Evolutionary conservation across 257 asterid species (phyloP), one percentile per base, ranked within the genome.

Genomic region (Marsdenia floribunda): DNA sequence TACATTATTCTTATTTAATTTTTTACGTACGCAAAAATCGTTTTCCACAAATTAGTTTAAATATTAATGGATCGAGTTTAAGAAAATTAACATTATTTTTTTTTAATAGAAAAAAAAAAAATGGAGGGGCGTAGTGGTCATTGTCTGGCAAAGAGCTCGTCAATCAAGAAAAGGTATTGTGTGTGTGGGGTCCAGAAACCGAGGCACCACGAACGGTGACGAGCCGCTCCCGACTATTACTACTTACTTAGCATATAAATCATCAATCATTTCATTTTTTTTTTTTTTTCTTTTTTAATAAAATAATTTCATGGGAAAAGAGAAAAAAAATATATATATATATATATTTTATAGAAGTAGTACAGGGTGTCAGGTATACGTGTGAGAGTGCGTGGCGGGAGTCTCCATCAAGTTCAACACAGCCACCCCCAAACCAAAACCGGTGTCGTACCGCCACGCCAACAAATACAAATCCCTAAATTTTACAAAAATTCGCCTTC

Each of bases 161-260:
- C 16, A 5, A n/a, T 35, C 52, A n/a, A 47, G 33, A 38, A 9
- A 53, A 37, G n/a, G n/a, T n/a, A n/a, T 14, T 22, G n/a, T 15
- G 10, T 29, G 53, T 26, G 33, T 38, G 38, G 78, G 79, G 29
- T 53, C 82, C 79, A 42, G 3, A 40, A 67, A 1, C 54, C 69
- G 52, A 82, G 72, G 80, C 82, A 72, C 82, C 70, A 75, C 60
- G 71, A 78, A 57, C 82, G 86, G 86, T 79, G 76, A 73, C 86
- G 80, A 65, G 82, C 77, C 80, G 82, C 86, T 50, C 76, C 83
- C 73, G 68, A 79, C 65, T 73, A 1, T 22, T 42, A 16, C 49
- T 44, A 44, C 12, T 8, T 1, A 44, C 12, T 8, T 6, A 44
- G 12, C 49, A 44, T 44, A 44, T 75, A 16, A 35, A 58, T 58